Evolutionary conservation across 106 monocot genomes (phyloP), one percentile per base, ranked within the genome.

Genomic region (Acorus calamus): DNA sequence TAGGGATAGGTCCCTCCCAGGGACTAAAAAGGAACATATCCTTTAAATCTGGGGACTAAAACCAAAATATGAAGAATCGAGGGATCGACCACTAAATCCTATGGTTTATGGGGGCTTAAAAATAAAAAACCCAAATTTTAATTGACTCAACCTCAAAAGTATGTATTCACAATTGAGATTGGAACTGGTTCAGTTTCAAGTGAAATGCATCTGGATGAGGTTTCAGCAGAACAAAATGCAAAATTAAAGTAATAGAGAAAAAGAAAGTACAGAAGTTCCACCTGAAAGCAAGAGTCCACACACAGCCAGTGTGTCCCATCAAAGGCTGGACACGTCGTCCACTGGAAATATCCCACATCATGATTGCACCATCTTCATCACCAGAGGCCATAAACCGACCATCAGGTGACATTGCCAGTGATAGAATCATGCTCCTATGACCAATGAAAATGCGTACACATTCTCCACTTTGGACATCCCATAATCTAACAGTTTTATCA

Each of bases 251-350:
- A 46, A 57, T 61, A 52, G 3, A 60, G 44, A 56, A 64, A 10
- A 42, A 56, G 49, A 55, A 11, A 11, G 42, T 28, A 28, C 28
- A 5, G 42, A 64, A 60, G 3, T 7, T 14, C n/a, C 11, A 94
- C 96, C 96, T 99, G 77, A 88, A 99, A 76, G 88, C 98, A 77
- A 99, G 92, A 43, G 88, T 73, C 98, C 98, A 99, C 6, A 99
- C 88, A 61, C 88, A 92, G 3, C 86, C 83, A 54, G 53, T 83
- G 53, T 99, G 98, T 4, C 98, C 98, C 53, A 81, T 53, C 42
- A 99, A 69, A 65, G 98, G 98, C 42, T 88, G 86, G 56, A 99
- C 70, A 56, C 85, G 92, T 1, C 92, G 84, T 5, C 91, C 88
- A 57, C 68, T 85, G 3, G 88, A 83, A 50, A 99, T 80, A 69